Base-by-base conservation (phyloP, 176 grass and related monocot species). In the Zizania latifolia region DNA sequence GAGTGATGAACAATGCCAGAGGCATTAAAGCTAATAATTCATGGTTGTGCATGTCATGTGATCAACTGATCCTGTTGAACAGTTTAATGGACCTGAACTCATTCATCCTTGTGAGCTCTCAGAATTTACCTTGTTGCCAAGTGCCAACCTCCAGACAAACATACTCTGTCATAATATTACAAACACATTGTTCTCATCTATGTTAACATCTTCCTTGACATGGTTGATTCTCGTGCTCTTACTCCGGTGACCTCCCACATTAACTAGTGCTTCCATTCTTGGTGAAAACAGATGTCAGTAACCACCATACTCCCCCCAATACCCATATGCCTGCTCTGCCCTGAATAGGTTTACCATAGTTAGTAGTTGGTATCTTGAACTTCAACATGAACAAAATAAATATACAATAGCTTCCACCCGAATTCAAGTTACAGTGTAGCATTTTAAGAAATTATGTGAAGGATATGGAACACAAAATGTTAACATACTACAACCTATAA, bases 371-470 rank as follows among this genome's bases (percentile, higher is more conserved):
- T 7, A 29, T 36, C 53, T 65, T 24, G 10, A 31, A 19, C 15
- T n/a, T n/a, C n/a, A n/a, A n/a, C 19, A 22, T 58, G 10, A 44
- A 40, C 32, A 55, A 38, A 72, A 71, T 5, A 44, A 16, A 14
- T 63, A 36, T 10, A 19, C 13, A 45, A 22, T 4, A 14, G 11
- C 68, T 15, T 43, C n/a, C 14, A 44, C 4, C 44, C 17, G 57
- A 85, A 65, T 19, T 79, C 3, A 64, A n/a, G 29, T 33, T 75
- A 41, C 68, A 4, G 19, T 53, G 45, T 58, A 31, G 15, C 10
- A 80, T 86, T 86, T 81, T 68, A 26, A 61, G 13, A 60, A 58
- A 32, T 37, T 86, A 19, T 38, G n/a, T 41, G 68, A 32, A 60
- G 34, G 68, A 39, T 31, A 23, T 24, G 26, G 69, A 81, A 61